phyloP scores from a whole-genome alignment of 2,329 filamentous ascomycete species.

The Epichloe uncinata region DNA sequence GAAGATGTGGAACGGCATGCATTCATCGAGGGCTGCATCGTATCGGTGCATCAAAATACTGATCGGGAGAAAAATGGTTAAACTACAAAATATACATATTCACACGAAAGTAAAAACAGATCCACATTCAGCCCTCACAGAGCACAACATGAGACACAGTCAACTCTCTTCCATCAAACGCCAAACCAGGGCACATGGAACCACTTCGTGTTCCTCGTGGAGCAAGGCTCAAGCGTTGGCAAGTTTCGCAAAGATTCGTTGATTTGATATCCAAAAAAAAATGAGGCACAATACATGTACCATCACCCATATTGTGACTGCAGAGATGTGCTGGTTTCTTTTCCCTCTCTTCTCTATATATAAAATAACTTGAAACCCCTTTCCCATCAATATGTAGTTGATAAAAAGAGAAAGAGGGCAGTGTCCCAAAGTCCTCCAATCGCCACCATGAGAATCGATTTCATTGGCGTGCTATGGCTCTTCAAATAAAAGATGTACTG shows the following conservation, averaged over 20 bases:
- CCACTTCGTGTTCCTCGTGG: neutral
- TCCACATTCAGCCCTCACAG: neutral
- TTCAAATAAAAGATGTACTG: neutral
- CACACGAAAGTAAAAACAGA: neutral
- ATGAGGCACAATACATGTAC: neutral
- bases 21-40: too few relatives aligned
- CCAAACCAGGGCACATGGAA: neutral
- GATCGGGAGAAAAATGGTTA: neutral
- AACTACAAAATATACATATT: neutral
- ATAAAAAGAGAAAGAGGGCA: neutral
- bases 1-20: too few relatives aligned
- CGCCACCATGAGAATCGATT: neutral
- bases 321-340: neutral
- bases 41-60: too few relatives aligned
- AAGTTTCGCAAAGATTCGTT: neutral
- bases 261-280: slow-evolving; percentile 1
- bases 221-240: neutral
- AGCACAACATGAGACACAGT: too few relatives aligned
- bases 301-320: neutral
- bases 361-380: neutral
- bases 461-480: neutral
- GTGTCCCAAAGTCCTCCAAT: neutral
- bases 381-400: neutral
- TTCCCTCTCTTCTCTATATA: neutral
- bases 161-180: neutral